A percentile compares a stretch with the other conserved stretches of the same genome.
These are phyloP conservation scores for Mikania micrantha DNA, from an alignment of 129 eudicot genomes.

Conservation along the genomic window DNA sequence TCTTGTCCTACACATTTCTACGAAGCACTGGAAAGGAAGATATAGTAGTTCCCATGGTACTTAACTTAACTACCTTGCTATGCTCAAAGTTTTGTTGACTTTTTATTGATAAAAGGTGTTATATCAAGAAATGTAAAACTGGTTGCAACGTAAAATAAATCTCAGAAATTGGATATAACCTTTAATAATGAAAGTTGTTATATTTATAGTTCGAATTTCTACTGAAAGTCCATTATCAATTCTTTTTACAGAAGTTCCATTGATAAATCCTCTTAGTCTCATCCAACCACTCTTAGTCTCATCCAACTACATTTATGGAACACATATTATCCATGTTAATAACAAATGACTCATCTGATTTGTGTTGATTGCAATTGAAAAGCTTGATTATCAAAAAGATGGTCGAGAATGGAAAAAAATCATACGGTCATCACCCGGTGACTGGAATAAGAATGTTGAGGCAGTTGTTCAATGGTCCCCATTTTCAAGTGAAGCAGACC, in stretches of 20 bases:
- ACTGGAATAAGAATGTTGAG: slow-evolving; percentile 64
- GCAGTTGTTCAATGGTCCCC: slow-evolving; percentile 89
- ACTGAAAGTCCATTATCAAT: not conserved
- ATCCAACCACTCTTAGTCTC: not conserved
- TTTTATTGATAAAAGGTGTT: not conserved
- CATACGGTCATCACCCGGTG: slow-evolving; percentile 53
- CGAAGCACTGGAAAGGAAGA: slow-evolving; percentile 86
- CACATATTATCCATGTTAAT: not conserved
- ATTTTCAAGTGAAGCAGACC: slow-evolving; percentile 81
- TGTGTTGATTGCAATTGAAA: slow-evolving; percentile 10
- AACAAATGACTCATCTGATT: slow-evolving; percentile 2
- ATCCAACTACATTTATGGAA: not conserved
- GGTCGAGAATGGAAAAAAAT: slow-evolving; percentile 54
- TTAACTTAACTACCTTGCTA: slow-evolving; percentile 11
- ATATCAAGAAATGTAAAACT: not conserved
- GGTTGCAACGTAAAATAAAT: not conserved
- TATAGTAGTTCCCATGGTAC: slow-evolving; percentile 97
- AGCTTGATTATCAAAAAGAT: slow-evolving; percentile 73
- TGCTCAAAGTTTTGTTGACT: not conserved
- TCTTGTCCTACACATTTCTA: slow-evolving; percentile 85
- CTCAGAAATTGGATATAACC: not conserved
- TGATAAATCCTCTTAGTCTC: not conserved
- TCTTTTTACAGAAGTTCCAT: not conserved
- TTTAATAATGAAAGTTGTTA: not conserved
- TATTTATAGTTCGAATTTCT: not conserved